Evolutionary conservation across 2,329 filamentous ascomycete genomes (phyloP).

Genomic region (Stagonosporopsis chrysanthemi): DNA sequence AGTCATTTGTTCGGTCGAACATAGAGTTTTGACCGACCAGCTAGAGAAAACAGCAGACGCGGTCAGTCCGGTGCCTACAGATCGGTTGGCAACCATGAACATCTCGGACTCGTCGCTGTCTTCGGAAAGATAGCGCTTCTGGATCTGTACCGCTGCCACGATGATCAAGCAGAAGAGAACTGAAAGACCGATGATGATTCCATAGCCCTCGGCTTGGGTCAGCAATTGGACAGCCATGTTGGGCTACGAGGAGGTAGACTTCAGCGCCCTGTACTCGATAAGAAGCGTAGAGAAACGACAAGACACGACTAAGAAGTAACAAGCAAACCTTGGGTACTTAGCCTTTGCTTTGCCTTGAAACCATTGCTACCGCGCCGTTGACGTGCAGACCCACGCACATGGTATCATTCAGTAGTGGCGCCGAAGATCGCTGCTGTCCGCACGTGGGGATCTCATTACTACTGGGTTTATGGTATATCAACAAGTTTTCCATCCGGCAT

Average conservation of each 20-base stretch:
- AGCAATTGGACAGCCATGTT: conserved; percentile 19
- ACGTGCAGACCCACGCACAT: conserved; percentile 21
- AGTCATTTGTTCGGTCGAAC: not conserved
- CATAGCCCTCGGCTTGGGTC: conserved; percentile 25
- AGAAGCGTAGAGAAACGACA: not conserved
- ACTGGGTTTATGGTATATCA: not conserved
- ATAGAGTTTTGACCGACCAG: conserved; percentile 4
- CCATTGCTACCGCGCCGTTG: not conserved
- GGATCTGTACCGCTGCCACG: conserved; percentile 24
- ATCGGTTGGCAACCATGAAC: conserved; percentile 30
- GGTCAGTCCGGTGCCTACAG: conserved; percentile 29
- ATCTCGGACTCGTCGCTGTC: conserved; percentile 31
- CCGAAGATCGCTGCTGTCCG: conserved; percentile 10
- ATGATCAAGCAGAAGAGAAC: conserved; percentile 23
- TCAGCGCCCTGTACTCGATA: not conserved
- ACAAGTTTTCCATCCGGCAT: not conserved
- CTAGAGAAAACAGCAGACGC: conserved; percentile 30
- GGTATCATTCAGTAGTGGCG: conserved; percentile 16
- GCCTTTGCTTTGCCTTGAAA: not conserved
- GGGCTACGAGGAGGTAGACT: not conserved
- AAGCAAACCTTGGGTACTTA: conserved; percentile 9
- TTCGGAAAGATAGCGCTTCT: conserved; percentile 25
- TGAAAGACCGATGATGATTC: conserved; percentile 24
- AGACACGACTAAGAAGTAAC: not conserved
- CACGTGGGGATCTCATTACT: not conserved